Percentiles rank a stretch among this genome's conserved stretches.
phyloP scores from a whole-genome alignment of 352 stramenopile species.

The Globisporangium echinulatum region DNA sequence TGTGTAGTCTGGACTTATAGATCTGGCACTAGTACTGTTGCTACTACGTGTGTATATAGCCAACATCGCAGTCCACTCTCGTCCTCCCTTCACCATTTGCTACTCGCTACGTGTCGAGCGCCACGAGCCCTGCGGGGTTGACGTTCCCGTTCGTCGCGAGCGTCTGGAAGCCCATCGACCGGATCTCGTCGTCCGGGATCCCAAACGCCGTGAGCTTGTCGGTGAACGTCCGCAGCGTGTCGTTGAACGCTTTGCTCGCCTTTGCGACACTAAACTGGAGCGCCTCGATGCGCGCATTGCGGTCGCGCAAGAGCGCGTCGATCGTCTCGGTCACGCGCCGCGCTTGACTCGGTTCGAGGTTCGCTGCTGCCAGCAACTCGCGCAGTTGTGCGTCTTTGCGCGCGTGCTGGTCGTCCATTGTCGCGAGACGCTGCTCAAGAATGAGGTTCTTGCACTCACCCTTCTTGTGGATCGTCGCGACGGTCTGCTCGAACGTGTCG shows the following conservation, averaged over 20 bases:
- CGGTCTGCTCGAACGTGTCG: slow-evolving; percentile 86
- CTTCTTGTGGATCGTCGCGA: slow-evolving; percentile 88
- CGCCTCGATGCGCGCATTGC: slow-evolving; percentile 49
- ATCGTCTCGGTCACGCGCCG: slow-evolving; percentile 62
- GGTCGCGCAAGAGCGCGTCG: slow-evolving; percentile 49
- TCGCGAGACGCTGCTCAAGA: slow-evolving; percentile 74
- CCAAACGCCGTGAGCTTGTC: slow-evolving; percentile 62
- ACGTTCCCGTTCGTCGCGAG: slow-evolving; percentile 49
- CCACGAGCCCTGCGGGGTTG: slow-evolving; percentile 67
- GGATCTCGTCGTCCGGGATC: slow-evolving; percentile 71
- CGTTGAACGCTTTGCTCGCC: slow-evolving; percentile 74
- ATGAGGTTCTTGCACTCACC: slow-evolving; percentile 89
- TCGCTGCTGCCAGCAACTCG: slow-evolving; percentile 62
- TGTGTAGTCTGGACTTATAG: neutral
- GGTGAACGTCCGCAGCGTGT: slow-evolving; percentile 64
- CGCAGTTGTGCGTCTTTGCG: slow-evolving; percentile 68
- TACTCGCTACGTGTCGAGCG: slow-evolving; percentile 19
- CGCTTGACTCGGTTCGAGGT: slow-evolving; percentile 69
- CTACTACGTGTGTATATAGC: neutral
- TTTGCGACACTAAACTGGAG: slow-evolving; percentile 67
- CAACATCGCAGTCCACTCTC: no score
- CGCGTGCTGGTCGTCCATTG: slow-evolving; percentile 67
- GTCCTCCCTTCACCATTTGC: neutral
- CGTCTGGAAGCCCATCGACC: slow-evolving; percentile 51
- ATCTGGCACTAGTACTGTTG: no score